A percentile compares a stretch with the other conserved stretches of the same genome.
Evolutionary conservation across 441 rosid genomes (phyloP).

Genomic region (Daphne laureola): DNA sequence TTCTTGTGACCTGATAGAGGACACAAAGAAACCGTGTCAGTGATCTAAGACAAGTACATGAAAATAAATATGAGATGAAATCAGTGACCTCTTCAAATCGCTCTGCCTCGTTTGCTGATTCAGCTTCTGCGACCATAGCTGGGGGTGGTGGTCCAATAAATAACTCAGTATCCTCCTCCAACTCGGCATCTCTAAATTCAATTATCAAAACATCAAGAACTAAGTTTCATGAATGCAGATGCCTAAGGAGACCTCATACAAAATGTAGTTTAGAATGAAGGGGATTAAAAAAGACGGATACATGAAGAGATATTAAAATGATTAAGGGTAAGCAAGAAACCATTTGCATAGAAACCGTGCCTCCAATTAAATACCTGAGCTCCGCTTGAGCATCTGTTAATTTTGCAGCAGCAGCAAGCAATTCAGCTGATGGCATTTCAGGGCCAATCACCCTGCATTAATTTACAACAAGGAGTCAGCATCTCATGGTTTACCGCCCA

Average conservation of each 20-base stretch:
- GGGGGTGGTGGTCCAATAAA: conserved; percentile 93
- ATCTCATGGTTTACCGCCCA: too few species aligned
- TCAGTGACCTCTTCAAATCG: conserved; percentile 80
- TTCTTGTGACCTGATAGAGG: conserved; percentile 64
- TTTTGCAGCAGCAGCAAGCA: conserved; percentile 94
- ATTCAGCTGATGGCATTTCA: conserved; percentile 87
- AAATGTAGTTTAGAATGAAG: too few species aligned
- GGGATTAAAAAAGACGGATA: too few species aligned
- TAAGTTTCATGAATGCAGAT: not conserved
- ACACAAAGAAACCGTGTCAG: conserved; percentile 9
- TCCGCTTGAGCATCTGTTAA: conserved; percentile 89
- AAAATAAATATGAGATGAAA: conserved; percentile 12
- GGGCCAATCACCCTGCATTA: conserved; percentile 74
- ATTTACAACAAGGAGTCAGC: conserved; percentile 14
- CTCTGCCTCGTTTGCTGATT: conserved; percentile 87
- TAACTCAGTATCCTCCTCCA: conserved; percentile 71
- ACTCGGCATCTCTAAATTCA: conserved; percentile 65
- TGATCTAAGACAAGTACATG: conserved; percentile 2
- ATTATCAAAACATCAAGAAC: conserved; percentile 12
- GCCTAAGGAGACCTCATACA: too few species aligned
- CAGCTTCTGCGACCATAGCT: conserved; percentile 87
- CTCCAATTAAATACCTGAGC: conserved; percentile 41
- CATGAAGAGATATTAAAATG: not conserved
- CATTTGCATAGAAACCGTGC: not conserved
- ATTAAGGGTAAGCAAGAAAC: conserved; percentile 3